A percentile compares a stretch with the other conserved stretches of the same genome.
These are phyloP conservation scores for Eleusine coracana DNA, from an alignment of 176 grass and related monocot genomes.

Conservation along the genomic window DNA sequence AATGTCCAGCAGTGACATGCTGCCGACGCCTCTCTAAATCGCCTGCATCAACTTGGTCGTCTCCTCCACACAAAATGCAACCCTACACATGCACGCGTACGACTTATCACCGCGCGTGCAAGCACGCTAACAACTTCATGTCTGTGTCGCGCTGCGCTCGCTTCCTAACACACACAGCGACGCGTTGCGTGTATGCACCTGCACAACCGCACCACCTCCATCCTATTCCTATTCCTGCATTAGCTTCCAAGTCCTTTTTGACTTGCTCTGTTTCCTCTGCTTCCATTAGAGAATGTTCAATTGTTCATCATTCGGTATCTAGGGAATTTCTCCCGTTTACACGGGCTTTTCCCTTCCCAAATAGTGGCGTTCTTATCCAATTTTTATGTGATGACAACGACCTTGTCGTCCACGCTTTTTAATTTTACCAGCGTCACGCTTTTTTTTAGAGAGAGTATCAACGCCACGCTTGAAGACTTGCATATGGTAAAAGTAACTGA, in stretches of 20 bases:
- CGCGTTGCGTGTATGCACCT: neutral
- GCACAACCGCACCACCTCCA: neutral
- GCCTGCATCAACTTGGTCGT: neutral
- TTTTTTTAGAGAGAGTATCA: too few relatives aligned
- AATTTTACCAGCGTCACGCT: too few relatives aligned
- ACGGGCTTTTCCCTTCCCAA: conserved; percentile 14
- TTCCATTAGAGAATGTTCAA: neutral
- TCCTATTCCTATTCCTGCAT: too few relatives aligned
- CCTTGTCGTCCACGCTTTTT: neutral
- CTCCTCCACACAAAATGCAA: conserved; percentile 6
- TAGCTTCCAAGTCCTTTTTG: conserved; percentile 28
- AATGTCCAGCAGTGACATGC: neutral
- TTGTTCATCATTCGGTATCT: conserved; percentile 5
- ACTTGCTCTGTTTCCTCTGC: conserved; percentile 13
- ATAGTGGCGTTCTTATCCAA: conserved; percentile 7
- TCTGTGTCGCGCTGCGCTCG: neutral
- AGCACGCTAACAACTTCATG: neutral
- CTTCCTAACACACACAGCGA: neutral
- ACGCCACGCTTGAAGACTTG: too few relatives aligned
- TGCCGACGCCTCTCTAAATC: conserved; percentile 5
- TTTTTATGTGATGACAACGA: neutral
- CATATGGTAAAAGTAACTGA: neutral
- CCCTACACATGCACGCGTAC: neutral
- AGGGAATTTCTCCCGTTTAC: conserved; percentile 51
- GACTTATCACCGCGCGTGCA: neutral